phyloP scores from a whole-genome alignment of 768 basidiomycete genomes.

The Tubosaeta sp. region DNA sequence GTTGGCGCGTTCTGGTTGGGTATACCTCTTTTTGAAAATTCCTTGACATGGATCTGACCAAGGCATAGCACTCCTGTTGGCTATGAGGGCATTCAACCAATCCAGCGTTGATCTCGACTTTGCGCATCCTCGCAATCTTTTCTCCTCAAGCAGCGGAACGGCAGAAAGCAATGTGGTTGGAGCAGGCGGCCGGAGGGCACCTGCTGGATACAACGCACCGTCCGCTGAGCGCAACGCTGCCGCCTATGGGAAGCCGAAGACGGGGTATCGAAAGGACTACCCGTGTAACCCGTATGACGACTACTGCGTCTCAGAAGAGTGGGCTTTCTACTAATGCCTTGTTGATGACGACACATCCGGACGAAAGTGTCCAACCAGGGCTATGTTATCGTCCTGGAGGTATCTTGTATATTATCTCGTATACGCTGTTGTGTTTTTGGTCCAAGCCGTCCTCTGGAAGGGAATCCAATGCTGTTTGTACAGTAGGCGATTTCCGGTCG shows the following conservation, averaged over 20 bases:
- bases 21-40: constrained; percentile 31
- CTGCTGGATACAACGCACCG: constrained; percentile 15
- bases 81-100: constrained; percentile 37
- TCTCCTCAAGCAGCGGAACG: constrained; percentile 32
- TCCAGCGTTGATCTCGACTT: constrained; percentile 26
- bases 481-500: background rate
- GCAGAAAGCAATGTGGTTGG: constrained; percentile 33
- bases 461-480: constrained; percentile 8
- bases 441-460: constrained; percentile 9
- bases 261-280: constrained; percentile 38
- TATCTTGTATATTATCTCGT: constrained; percentile 20
- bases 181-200: constrained; percentile 27
- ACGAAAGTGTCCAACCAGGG: constrained; percentile 1
- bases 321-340: constrained; percentile 41
- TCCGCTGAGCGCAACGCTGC: constrained; percentile 28
- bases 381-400: constrained; percentile 14
- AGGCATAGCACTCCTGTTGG: constrained; percentile 38
- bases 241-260: constrained; percentile 27
- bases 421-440: constrained; percentile 3
- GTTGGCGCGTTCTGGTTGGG: constrained; percentile 77
- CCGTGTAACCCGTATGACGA: constrained; percentile 57
- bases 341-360: background rate
- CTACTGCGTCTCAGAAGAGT: constrained; percentile 73
- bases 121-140: constrained; percentile 28
- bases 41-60: constrained; percentile 2